A percentile compares a stretch with the other conserved stretches of the same genome.
These are phyloP conservation scores for Lanmaoa pseudosensibilis DNA, from an alignment of 768 basidiomycete genomes.

Conservation along the genomic window DNA sequence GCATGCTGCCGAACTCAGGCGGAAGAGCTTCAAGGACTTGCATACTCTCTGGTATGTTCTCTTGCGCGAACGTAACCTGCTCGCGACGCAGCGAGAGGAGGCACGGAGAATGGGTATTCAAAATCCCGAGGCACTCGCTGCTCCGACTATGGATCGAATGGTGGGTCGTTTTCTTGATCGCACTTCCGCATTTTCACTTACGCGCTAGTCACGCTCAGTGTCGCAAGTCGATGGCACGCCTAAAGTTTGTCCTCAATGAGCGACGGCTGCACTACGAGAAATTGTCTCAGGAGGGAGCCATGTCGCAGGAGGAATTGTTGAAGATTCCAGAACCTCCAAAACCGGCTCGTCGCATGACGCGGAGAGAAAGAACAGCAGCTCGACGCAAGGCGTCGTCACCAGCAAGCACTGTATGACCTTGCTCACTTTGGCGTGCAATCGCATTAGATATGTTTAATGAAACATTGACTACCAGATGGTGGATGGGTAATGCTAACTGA, in stretches of 20 bases:
- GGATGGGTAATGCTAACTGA: constrained; percentile 11
- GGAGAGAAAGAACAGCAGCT: constrained; percentile 19
- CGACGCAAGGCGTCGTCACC: constrained; percentile 14
- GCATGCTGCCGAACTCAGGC: constrained; percentile 80
- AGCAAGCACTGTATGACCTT: constrained; percentile 3
- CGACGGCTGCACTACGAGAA: constrained; percentile 78
- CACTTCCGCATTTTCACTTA: constrained; percentile 2
- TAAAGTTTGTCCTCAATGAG: constrained; percentile 91
- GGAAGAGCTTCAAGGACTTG: constrained; percentile 90
- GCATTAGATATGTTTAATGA: constrained; percentile 14
- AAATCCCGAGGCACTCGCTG: constrained; percentile 28
- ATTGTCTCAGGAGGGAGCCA: constrained; percentile 18
- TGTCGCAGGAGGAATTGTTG: constrained; percentile 20
- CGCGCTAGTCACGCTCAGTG: constrained; percentile 47
- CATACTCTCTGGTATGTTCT: constrained; percentile 95
- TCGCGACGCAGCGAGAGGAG: constrained; percentile 86
- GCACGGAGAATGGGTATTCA: constrained; percentile 57
- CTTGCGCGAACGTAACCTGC: constrained; percentile 83
- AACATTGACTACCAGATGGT: neutral
- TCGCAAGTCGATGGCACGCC: constrained; percentile 94
- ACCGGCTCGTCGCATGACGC: constrained; percentile 18
- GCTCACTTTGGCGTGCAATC: neutral
- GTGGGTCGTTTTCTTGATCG: constrained; percentile 33
- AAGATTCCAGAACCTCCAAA: constrained; percentile 13
- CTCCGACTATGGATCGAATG: constrained; percentile 40